These are phyloP conservation scores for Myriosclerotinia curreyana DNA, from an alignment of 2,329 filamentous ascomycete species.

Conservation along the genomic window DNA sequence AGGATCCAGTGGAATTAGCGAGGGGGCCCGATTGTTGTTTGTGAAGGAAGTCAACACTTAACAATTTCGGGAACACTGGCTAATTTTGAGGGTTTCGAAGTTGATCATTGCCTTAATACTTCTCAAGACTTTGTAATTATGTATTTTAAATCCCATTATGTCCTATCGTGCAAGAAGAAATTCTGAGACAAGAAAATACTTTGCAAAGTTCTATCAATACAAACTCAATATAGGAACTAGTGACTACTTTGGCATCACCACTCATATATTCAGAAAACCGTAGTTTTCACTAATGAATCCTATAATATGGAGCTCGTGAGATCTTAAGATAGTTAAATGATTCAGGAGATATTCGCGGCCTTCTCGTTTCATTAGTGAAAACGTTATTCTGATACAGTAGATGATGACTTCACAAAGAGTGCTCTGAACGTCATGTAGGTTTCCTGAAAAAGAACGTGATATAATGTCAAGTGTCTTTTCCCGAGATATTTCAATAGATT, in stretches of 20 bases:
- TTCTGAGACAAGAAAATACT: neutral
- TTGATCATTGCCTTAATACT: constrained; percentile 1
- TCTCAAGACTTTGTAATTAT: neutral
- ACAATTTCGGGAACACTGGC: neutral
- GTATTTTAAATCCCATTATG: neutral
- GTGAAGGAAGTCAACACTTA: constrained; percentile 13
- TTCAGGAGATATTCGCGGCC: neutral
- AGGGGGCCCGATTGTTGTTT: constrained; percentile 11
- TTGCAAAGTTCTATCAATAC: neutral
- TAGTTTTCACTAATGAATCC: neutral
- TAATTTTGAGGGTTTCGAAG: neutral
- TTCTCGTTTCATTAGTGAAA: neutral
- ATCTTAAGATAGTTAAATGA: neutral
- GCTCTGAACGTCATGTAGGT: neutral
- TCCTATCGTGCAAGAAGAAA: neutral
- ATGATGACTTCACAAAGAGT: neutral
- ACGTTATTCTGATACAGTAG: neutral
- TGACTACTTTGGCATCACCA: neutral
- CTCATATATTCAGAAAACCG: neutral
- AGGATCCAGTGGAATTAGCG: constrained; percentile 3
- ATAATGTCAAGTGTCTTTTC: neutral
- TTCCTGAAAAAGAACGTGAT: neutral
- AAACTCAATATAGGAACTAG: neutral
- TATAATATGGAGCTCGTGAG: neutral
- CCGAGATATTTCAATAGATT: neutral